Evolutionary conservation across 2,329 filamentous ascomycete species (phyloP).

Genomic region (Alternaria triticimaculans): DNA sequence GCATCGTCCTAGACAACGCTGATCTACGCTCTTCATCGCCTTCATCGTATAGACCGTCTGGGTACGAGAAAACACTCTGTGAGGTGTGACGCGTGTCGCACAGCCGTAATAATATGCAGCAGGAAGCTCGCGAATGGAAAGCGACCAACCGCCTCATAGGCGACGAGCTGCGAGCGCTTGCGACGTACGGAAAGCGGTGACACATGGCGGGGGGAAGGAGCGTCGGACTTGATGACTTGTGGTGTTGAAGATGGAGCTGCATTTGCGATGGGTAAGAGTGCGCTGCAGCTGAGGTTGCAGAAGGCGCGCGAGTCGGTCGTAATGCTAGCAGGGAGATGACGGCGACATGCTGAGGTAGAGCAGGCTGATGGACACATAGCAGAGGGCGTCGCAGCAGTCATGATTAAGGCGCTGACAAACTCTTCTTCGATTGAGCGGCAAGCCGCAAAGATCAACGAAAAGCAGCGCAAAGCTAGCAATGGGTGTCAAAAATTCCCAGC

Average conservation of each 20-base stretch:
- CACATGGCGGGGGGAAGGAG: neutral
- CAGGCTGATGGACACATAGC: neutral
- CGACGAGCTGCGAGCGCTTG: neutral
- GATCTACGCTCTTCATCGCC: neutral
- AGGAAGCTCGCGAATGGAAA: neutral
- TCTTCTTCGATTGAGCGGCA: conserved; percentile 41
- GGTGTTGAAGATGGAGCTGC: neutral
- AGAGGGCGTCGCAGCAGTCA: neutral
- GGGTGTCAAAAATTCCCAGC: conserved; percentile 79
- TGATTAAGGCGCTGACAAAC: neutral
- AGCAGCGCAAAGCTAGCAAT: conserved; percentile 31
- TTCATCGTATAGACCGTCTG: neutral
- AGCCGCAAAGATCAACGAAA: conserved; percentile 41
- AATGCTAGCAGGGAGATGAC: neutral
- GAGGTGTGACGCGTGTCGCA: neutral
- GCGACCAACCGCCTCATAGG: neutral
- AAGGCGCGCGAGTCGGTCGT: neutral
- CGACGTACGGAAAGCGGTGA: neutral
- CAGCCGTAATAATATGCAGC: neutral
- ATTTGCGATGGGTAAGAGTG: neutral
- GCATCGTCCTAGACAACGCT: neutral
- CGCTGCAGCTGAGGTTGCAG: neutral
- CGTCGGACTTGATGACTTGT: neutral
- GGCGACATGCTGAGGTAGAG: neutral
- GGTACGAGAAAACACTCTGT: neutral